Evolutionary conservation across 2,329 filamentous ascomycete genomes (phyloP).

Genomic region (Alternaria brassicicola): DNA sequence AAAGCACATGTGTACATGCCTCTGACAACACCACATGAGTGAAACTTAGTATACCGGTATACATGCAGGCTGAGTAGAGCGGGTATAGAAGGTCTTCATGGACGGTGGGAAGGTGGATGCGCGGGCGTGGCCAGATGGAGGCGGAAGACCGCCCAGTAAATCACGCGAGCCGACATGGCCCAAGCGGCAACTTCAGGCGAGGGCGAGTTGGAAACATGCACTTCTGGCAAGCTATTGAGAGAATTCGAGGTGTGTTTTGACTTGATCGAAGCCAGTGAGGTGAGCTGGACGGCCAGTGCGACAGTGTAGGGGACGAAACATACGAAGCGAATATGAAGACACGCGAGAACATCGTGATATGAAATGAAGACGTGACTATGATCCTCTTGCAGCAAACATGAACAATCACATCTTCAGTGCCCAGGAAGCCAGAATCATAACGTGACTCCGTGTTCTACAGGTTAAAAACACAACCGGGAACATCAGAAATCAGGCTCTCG

Average conservation of each 20-base stretch:
- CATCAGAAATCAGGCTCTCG: no score
- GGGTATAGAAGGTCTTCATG: conserved; percentile 8
- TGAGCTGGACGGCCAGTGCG: background rate
- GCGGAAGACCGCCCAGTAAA: background rate
- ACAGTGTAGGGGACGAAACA: background rate
- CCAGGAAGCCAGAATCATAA: no score
- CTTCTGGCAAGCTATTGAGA: background rate
- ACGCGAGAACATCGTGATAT: background rate
- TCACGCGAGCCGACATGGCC: conserved; percentile 9
- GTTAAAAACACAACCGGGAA: no score
- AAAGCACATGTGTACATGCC: no score
- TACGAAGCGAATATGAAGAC: background rate
- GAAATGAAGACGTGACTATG: background rate
- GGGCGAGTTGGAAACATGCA: background rate
- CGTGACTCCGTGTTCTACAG: no score
- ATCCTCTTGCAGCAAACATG: background rate
- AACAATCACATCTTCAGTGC: background rate
- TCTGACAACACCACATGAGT: no score
- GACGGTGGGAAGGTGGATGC: background rate
- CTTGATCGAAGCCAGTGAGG: background rate
- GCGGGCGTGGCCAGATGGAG: conserved; percentile 5
- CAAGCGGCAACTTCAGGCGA: conserved; percentile 10
- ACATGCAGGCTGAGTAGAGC: background rate
- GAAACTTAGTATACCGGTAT: no score
- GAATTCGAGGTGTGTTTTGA: background rate